Base-by-base conservation (phyloP, 441 rosid species). In the Sinapis alba region DNA sequence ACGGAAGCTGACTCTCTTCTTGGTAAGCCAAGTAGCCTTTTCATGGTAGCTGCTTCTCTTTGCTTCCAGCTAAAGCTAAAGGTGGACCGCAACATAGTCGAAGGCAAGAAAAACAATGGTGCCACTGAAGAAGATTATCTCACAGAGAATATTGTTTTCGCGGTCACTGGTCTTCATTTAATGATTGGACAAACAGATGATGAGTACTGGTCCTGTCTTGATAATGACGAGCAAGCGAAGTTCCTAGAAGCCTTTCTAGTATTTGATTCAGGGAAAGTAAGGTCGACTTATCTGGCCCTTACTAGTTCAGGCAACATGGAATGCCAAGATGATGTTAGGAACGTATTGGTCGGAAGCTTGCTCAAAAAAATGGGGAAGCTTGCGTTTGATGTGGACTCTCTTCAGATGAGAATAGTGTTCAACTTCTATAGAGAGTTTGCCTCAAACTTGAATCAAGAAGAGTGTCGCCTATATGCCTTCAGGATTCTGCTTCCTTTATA, bases 341-440 rank as follows among this genome's bases (percentile, higher is more conserved):
- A 50, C 6, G 56, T 79, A 69, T 86, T 87, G 4, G 60, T 91
- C 71, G 81, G 87, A 47, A 75, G 47, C 78, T 78, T 91, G 83
- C 85, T 93, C 26, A 91, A 84, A 65, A 77, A 76, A 74, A 83
- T 93, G 87, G 97, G 90, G 69, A 84, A 87, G 80, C 82, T 90
- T 69, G 90, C 94, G 60, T 85, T 94, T 81, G 84, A 83, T 69
- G 84, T 74, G 82, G 97, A 89, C 53, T 83, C 76, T 70, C 41
- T 75, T 66, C 97, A 89, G 93, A 84, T 84, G 92, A 88, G 78
- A 78, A 78, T 87, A n/a, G 83, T 86, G 72, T 87, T 95, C 80
- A 71, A 71, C 78, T 80, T 83, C 78, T 87, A 89, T 65, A 78
- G 65, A 71, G 78, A 57, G 13, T 72, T 89, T 53, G 69, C 88